Base-by-base conservation (phyloP, 2,329 filamentous ascomycete species). In the Mycosphaerelloides madeirae region DNA sequence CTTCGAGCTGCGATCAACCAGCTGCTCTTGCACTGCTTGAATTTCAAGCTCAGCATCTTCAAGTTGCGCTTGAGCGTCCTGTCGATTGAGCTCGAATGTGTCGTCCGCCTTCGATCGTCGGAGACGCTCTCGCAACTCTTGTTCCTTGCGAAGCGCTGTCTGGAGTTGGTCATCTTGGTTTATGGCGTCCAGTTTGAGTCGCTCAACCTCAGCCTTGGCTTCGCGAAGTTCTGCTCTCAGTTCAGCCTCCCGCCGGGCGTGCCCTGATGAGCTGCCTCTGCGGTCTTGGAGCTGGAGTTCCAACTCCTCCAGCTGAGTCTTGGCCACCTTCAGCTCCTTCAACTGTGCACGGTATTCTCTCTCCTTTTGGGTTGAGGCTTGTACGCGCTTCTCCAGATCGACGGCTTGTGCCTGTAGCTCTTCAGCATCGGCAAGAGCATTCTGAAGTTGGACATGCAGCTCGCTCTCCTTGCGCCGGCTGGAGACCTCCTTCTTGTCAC, bases 391-490 rank as follows among this genome's bases (percentile, higher is more conserved):
- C 40, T 65, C 63, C 1, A 60, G 49, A 20, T 65, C 62, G 1
- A 54, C 83, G 56, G 80, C 80, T 19, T 84, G 82, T 3, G 79
- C 78, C 39, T 77, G 73, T 11, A 75, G 57, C 14, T 68, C 55
- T 37, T 75, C 71, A 14, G 61, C 43, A 19, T 67, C 62, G 2
- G 43, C 34, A 19, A 54, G 68, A 25, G 76, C 65, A 19, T 83
- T 77, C 45, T 85, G 80, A 15, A 94, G 75, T 55, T 90, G 87
- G 42, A 73, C 70, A 8, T 80, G 76, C 13, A 87, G 73, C 8
- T 79, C 72, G 15, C 71, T 69, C 56, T 85, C 80, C n/a, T 77
- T 75, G 12, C 68, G 68, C 28, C 72, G 67, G 20, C 81, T 70
- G 25, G 71, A 66, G 31, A 78, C 77, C 38, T 90, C 78, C 12